phyloP scores from a whole-genome alignment of 768 basidiomycete genomes.

The Termitomyces sp. region DNA sequence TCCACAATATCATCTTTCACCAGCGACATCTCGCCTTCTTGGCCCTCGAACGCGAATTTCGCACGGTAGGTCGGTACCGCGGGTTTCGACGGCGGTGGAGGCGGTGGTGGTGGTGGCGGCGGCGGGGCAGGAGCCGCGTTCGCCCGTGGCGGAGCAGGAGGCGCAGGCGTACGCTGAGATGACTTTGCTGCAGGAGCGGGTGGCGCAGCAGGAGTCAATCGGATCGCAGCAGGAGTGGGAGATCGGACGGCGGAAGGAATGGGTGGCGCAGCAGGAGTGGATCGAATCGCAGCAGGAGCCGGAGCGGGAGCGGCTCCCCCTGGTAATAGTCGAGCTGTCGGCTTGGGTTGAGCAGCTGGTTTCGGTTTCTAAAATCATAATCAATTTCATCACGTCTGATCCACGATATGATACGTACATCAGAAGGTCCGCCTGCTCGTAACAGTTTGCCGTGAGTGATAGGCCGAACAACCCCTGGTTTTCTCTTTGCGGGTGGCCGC shows the following conservation, averaged over 20 bases:
- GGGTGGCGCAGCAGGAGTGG: slow-evolving; percentile 21
- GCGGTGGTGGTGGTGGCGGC: slow-evolving; percentile 27
- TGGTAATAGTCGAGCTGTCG: slow-evolving; percentile 59
- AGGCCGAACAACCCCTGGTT: slow-evolving; percentile 80
- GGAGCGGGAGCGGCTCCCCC: slow-evolving; percentile 43
- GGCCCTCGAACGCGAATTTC: slow-evolving; percentile 89
- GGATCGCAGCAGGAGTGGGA: slow-evolving; percentile 15
- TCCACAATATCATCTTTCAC: slow-evolving; percentile 91
- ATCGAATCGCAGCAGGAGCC: slow-evolving; percentile 18
- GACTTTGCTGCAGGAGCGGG: too few relatives aligned
- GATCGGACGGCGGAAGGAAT: slow-evolving; percentile 16
- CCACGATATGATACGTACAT: slow-evolving; percentile 25
- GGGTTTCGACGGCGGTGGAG: slow-evolving; percentile 52
- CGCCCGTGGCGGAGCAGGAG: slow-evolving; percentile 15
- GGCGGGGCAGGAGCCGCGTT: slow-evolving; percentile 21
- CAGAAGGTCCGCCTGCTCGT: slow-evolving; percentile 69
- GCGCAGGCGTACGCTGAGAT: slow-evolving; percentile 26
- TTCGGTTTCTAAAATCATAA: slow-evolving; percentile 39
- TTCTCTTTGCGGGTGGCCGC: slow-evolving; percentile 79
- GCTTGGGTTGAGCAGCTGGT: slow-evolving; percentile 45
- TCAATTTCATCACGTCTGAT: not conserved
- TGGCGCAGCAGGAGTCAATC: too few relatives aligned
- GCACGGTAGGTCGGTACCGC: slow-evolving; percentile 76
- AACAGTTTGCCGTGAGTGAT: slow-evolving; percentile 82
- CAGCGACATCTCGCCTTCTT: slow-evolving; percentile 87